Base-by-base conservation (phyloP, 306 rosid species). In the Lathyrus oleraceus region DNA sequence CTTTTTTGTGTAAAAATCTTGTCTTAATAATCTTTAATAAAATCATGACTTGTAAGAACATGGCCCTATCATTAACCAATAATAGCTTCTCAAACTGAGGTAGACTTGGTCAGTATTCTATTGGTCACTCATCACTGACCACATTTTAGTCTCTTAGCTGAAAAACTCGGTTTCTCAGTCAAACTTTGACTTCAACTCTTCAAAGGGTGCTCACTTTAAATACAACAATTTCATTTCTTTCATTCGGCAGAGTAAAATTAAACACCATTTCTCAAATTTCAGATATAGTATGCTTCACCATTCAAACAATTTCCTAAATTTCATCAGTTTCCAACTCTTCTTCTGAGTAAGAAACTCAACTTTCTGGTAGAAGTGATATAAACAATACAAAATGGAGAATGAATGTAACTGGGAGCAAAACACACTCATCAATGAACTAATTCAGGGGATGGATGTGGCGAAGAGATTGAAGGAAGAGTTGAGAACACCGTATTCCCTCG, bases 391-490 rank as follows among this genome's bases (percentile, higher is more conserved):
- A 67, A 92, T 87, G 98, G 96, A 83, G 78, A 81, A 64, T 39
- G 76, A 76, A 5, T 47, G 73, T 82, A 76, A 80, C 67, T 83
- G 85, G 89, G 95, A 92, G 78, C 90, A 86, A 70, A 87, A 67
- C 75, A 76, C 83, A 38, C 86, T 92, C 45, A 53, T 86, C 30
- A 78, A 75, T 59, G 96, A 89, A 85, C 84, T 87, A 28, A 63
- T 82, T 76, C 85, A 86, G 56, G 96, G 97, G n/a, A 80, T 86
- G 92, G 96, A 89, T 65, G 73, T 86, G n/a, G 91, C 93, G 16
- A 90, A 82, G 76, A 88, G 80, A 81, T 70, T 92, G 80, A 88
- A 85, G 75, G 83, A 13, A 45, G 84, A 84, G 61, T 71, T 87
- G 67, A 70, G 69, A 32, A 44, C 78, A 42, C 75, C 88, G 28